Conservation (phyloP, 768 basidiomycete species). For the Pholiota microspora region DNA sequence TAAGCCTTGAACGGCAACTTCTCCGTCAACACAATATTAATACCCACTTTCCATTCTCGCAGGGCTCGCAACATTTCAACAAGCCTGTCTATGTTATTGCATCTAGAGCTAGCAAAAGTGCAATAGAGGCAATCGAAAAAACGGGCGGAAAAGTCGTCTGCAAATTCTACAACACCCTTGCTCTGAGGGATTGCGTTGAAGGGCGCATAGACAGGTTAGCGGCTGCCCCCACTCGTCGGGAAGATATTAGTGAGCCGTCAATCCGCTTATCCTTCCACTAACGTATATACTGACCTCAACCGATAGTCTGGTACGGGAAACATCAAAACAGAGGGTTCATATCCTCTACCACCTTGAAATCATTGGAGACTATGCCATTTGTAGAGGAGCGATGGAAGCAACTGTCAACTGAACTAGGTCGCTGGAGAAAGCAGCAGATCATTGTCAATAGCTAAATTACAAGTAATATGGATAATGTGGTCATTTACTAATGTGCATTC, state of each 20-base stretch:
- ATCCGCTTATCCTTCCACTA: slow-evolving; percentile 1
- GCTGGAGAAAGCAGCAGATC: slow-evolving; percentile 49
- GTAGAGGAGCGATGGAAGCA: slow-evolving; percentile 70
- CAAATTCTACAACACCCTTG: slow-evolving; percentile 87
- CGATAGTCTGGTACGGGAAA: slow-evolving; percentile 74
- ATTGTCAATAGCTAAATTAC: slow-evolving; percentile 35
- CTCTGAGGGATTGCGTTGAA: slow-evolving; percentile 76
- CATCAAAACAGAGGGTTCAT: slow-evolving; percentile 76
- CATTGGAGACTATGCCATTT: slow-evolving; percentile 50
- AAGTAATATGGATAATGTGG: background rate
- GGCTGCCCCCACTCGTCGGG: slow-evolving; percentile 83
- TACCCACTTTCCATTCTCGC: background rate
- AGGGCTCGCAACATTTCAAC: slow-evolving; percentile 70
- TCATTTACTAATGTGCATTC: slow-evolving; percentile 33
- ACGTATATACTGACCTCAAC: background rate
- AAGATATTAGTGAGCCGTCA: slow-evolving; percentile 70
- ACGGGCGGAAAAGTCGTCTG: slow-evolving; percentile 83
- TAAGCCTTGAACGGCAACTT: slow-evolving; percentile 32
- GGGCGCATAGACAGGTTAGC: slow-evolving; percentile 65
- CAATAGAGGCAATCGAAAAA: slow-evolving; percentile 81
- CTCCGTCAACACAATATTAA: slow-evolving; percentile 1
- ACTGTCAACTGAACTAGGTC: slow-evolving; percentile 58
- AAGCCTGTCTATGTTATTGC: slow-evolving; percentile 76
- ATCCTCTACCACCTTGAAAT: slow-evolving; percentile 53
- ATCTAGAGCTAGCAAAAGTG: slow-evolving; percentile 83